Evolutionary conservation across 495 filamentous ascomycete species (phyloP).

Genomic region (Neurospora discreta): DNA sequence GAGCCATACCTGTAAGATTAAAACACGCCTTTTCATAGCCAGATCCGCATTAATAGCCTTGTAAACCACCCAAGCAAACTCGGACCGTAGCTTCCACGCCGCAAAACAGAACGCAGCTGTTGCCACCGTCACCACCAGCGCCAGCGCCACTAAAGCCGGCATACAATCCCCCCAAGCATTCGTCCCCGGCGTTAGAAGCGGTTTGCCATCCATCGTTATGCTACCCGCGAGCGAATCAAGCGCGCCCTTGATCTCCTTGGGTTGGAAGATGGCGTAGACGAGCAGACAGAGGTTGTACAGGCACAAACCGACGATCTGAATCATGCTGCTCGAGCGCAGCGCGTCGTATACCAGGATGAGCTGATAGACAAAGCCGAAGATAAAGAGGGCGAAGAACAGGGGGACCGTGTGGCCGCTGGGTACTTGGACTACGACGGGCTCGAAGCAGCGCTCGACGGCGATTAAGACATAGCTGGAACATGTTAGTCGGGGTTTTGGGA

Average conservation of each 20-base stretch:
- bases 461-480: neutral
- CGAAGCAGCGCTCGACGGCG: neutral
- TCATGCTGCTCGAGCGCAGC: neutral
- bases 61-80: neutral
- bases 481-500: neutral
- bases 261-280: neutral
- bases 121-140: neutral
- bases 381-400: neutral
- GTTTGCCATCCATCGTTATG: neutral
- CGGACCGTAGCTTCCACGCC: neutral
- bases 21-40: neutral
- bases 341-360: neutral
- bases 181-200: neutral
- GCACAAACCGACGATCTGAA: neutral
- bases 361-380: neutral
- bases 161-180: neutral
- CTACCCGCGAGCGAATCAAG: neutral
- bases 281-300: neutral
- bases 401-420: neutral
- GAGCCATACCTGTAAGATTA: neutral
- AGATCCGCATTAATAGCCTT: neutral
- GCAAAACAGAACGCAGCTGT: neutral
- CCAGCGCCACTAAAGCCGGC: neutral
- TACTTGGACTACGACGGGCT: neutral
- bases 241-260: neutral